phyloP scores from a whole-genome alignment of 2,329 filamentous ascomycete genomes.

The Talaromyces sp. region DNA sequence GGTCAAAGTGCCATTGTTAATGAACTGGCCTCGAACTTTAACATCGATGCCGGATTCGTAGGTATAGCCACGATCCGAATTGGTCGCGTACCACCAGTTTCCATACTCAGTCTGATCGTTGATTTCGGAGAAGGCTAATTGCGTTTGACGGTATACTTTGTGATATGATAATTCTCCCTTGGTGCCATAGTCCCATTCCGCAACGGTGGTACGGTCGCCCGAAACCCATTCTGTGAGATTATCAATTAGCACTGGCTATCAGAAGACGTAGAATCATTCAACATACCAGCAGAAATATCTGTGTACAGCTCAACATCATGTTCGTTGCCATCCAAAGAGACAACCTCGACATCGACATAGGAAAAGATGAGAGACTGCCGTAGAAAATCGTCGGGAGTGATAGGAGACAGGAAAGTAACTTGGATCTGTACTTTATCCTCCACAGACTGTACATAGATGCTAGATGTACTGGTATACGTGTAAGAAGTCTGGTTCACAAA shows the following conservation, averaged over 20 bases:
- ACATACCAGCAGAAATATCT: conserved; percentile 64
- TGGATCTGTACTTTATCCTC: conserved; percentile 60
- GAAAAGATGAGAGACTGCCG: conserved; percentile 68
- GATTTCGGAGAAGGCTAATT: conserved; percentile 47
- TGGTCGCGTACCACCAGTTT: conserved; percentile 53
- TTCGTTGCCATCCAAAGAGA: conserved; percentile 57
- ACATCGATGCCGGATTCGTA: conserved; percentile 48
- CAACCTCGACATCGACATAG: conserved; percentile 63
- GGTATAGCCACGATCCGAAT: conserved; percentile 39
- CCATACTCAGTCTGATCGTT: conserved; percentile 53
- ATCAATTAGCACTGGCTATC: neutral
- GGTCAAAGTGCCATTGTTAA: conserved; percentile 41
- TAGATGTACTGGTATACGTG: conserved; percentile 69
- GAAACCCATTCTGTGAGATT: conserved; percentile 63
- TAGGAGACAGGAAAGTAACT: conserved; percentile 67
- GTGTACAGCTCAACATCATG: conserved; percentile 69
- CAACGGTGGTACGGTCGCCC: conserved; percentile 54
- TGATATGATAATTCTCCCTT: conserved; percentile 60
- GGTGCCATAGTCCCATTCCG: conserved; percentile 60
- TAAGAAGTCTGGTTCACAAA: conserved; percentile 58
- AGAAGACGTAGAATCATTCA: conserved; percentile 23
- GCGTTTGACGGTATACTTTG: conserved; percentile 49
- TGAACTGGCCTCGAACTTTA: conserved; percentile 48
- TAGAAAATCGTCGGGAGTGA: conserved; percentile 63
- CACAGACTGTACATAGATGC: conserved; percentile 65